phyloP scores from a whole-genome alignment of 108 stramenopile species.

The Cyclotella atomus region DNA sequence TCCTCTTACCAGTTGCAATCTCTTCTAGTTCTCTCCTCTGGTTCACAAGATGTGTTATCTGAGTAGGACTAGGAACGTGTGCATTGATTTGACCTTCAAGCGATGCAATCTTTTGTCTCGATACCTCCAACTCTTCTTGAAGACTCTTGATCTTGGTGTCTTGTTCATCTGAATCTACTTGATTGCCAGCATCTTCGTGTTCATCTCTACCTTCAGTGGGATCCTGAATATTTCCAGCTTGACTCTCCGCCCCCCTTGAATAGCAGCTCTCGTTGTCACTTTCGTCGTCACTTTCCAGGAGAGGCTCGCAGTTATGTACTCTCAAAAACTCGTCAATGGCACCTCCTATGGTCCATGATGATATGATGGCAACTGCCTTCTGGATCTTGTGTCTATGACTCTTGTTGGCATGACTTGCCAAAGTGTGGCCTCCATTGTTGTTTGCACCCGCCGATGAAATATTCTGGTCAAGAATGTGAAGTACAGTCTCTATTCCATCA shows the following conservation, averaged over 20 bases:
- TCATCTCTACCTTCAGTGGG: background rate
- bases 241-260: slow-evolving; percentile 5
- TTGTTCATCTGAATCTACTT: background rate
- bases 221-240: background rate
- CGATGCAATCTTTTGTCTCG: background rate
- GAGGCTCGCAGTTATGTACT: slow-evolving; percentile 14
- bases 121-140: background rate
- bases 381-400: background rate
- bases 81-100: background rate
- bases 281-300: slow-evolving; percentile 28
- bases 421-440: background rate
- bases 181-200: background rate
- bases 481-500: background rate
- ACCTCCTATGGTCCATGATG: background rate
- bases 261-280: slow-evolving; percentile 15
- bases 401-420: background rate
- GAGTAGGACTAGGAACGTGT: background rate
- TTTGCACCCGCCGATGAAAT: background rate
- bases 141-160: background rate
- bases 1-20: background rate
- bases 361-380: too few relatives aligned
- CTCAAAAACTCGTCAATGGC: slow-evolving; percentile 16
- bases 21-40: slow-evolving; percentile 14
- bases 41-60: slow-evolving; percentile 1
- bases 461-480: background rate